Percentiles rank a stretch among this genome's conserved stretches.
Conservation (phyloP, 495 filamentous ascomycete species). For the Hyaloscypha bicolor region DNA sequence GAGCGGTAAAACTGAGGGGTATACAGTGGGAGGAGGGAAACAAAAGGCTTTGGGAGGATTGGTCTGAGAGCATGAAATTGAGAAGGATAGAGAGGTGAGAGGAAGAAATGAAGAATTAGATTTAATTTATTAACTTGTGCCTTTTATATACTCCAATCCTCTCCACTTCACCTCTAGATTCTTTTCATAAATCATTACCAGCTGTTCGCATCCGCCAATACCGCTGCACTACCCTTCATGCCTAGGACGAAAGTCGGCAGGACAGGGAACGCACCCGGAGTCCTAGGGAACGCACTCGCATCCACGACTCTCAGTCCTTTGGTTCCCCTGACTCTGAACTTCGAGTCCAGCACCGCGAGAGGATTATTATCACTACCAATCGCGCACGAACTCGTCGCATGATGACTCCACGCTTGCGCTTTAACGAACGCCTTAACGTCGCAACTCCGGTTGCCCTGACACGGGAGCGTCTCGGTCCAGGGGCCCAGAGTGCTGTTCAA, state of each 20-base stretch:
- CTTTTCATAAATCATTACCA: background rate
- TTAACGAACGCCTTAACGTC: conserved; percentile 1
- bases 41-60: background rate
- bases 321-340: conserved; percentile 58
- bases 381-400: conserved; percentile 58
- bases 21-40: background rate
- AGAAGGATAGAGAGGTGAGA: background rate
- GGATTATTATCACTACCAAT: conserved; percentile 58
- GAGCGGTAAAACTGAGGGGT: background rate
- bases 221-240: conserved; percentile 52
- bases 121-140: too few relatives aligned
- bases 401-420: conserved; percentile 57
- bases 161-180: too few relatives aligned
- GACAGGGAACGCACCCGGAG: conserved; percentile 58
- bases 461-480: conserved; percentile 3
- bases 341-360: conserved; percentile 58
- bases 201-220: background rate
- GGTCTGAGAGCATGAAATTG: background rate
- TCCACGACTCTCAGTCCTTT: conserved; percentile 62
- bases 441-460: background rate
- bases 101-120: too few relatives aligned
- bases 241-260: conserved; percentile 58
- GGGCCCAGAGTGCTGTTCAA: background rate
- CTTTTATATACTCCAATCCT: too few relatives aligned
- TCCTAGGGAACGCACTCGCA: conserved; percentile 58